A percentile compares a stretch with the other conserved stretches of the same genome.
phyloP scores from a whole-genome alignment of 2,329 filamentous ascomycete genomes.

The Raffaelea albimanens region DNA sequence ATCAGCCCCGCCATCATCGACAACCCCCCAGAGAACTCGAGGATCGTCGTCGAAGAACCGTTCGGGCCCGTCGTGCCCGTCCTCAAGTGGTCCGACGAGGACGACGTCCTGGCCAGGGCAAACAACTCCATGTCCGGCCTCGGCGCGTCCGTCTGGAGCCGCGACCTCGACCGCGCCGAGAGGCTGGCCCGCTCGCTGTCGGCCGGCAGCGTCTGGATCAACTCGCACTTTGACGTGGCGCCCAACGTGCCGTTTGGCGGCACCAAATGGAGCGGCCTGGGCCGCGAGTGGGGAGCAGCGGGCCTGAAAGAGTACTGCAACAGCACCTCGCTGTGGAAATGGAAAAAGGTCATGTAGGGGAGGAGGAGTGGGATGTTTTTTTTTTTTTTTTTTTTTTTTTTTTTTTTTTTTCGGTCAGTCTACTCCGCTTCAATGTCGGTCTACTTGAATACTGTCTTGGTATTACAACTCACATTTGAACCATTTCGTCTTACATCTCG shows the following conservation, averaged over 20 bases:
- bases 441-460: no score
- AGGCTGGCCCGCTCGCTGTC: conserved; percentile 36
- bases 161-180: conserved; percentile 34
- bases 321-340: neutral
- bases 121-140: conserved; percentile 41
- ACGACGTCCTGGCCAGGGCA: conserved; percentile 32
- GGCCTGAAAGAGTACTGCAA: conserved; percentile 23
- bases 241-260: conserved; percentile 35
- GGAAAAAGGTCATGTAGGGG: no score
- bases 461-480: no score
- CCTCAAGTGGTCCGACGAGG: conserved; percentile 31
- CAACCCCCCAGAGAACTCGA: conserved; percentile 44
- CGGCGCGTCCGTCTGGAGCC: conserved; percentile 41
- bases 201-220: conserved; percentile 45
- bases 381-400: no score
- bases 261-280: conserved; percentile 39
- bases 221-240: conserved; percentile 29
- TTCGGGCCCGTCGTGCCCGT: conserved; percentile 33
- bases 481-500: no score
- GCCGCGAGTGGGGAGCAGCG: conserved; percentile 29
- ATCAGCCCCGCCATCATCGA: conserved; percentile 49
- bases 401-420: no score
- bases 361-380: no score
- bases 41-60: conserved; percentile 45
- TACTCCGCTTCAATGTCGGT: no score